phyloP scores from a whole-genome alignment of 176 grass and related monocot species.

The Cenchrus fungigraminus region DNA sequence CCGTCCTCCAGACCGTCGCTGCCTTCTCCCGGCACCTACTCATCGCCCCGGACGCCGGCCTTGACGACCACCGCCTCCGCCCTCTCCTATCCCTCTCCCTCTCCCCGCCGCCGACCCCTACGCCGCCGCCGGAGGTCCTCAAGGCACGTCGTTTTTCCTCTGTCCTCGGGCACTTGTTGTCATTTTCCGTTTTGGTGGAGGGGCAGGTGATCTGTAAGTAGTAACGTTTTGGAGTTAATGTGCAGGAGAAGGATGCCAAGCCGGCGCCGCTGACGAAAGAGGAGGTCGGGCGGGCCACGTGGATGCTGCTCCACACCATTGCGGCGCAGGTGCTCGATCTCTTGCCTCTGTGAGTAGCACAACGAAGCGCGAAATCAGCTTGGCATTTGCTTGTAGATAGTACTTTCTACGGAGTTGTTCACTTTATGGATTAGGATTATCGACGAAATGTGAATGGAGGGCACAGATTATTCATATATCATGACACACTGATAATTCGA shows the following conservation, averaged over 20 bases:
- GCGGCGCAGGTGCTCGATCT: constrained; percentile 80
- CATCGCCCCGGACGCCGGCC: constrained; percentile 50
- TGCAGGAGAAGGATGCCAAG: constrained; percentile 58
- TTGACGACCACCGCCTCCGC: constrained; percentile 43
- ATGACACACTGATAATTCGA: neutral
- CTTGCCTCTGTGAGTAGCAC: constrained; percentile 44
- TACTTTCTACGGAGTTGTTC: neutral
- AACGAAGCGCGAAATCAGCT: neutral
- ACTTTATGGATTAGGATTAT: neutral
- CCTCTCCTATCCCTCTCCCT: constrained; percentile 56
- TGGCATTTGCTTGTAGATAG: neutral
- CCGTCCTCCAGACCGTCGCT: constrained; percentile 52
- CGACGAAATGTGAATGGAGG: neutral
- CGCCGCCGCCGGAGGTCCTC: constrained; percentile 1
- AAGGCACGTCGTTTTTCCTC: constrained; percentile 44
- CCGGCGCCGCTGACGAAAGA: constrained; percentile 75
- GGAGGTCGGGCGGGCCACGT: constrained; percentile 84
- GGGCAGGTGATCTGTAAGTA: neutral
- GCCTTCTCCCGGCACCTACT: constrained; percentile 57
- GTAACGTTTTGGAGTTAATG: constrained; percentile 41
- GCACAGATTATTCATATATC: neutral
- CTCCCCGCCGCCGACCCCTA: neutral
- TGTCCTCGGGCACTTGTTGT: neutral
- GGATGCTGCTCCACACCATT: constrained; percentile 91
- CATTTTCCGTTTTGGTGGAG: neutral